Conservation (phyloP, 2,329 filamentous ascomycete genomes). For the Madurella mycetomatis region DNA sequence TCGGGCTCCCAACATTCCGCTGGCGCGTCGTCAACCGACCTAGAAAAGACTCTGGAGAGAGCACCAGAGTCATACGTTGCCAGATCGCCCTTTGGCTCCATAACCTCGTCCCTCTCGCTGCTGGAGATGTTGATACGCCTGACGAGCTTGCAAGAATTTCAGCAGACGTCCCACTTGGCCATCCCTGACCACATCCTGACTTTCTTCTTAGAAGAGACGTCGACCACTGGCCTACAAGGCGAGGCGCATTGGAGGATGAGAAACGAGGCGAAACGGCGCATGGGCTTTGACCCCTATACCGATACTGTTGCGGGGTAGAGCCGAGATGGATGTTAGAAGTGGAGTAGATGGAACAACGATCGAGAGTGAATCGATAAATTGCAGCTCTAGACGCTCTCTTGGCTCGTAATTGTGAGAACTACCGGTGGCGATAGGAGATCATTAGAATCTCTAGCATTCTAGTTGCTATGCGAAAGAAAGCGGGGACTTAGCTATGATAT, state of each 20-base stretch:
- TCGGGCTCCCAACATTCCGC: slow-evolving; percentile 6
- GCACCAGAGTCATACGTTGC: slow-evolving; percentile 33
- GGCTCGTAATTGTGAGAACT: too few species aligned
- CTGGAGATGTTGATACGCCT: slow-evolving; percentile 86
- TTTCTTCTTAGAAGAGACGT: slow-evolving; percentile 71
- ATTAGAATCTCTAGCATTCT: too few species aligned
- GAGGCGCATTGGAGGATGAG: slow-evolving; percentile 42
- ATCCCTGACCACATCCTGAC: slow-evolving; percentile 85
- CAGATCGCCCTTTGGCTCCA: slow-evolving; percentile 47
- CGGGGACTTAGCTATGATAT: too few species aligned
- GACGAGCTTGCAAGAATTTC: slow-evolving; percentile 83
- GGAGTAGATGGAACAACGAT: too few species aligned
- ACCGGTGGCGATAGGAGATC: too few species aligned
- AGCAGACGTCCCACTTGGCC: slow-evolving; percentile 82
- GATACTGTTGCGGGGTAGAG: slow-evolving; percentile 35
- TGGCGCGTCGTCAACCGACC: neutral
- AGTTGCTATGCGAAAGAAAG: too few species aligned
- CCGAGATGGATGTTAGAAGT: neutral
- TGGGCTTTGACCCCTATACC: slow-evolving; percentile 55
- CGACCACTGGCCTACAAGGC: slow-evolving; percentile 47
- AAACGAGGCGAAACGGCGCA: slow-evolving; percentile 43
- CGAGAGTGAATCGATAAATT: too few species aligned
- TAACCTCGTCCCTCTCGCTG: slow-evolving; percentile 61
- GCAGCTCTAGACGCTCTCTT: too few species aligned
- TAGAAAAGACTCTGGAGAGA: slow-evolving; percentile 14